Conservation (phyloP, 257 asterid species). For the Ilex asprella region DNA sequence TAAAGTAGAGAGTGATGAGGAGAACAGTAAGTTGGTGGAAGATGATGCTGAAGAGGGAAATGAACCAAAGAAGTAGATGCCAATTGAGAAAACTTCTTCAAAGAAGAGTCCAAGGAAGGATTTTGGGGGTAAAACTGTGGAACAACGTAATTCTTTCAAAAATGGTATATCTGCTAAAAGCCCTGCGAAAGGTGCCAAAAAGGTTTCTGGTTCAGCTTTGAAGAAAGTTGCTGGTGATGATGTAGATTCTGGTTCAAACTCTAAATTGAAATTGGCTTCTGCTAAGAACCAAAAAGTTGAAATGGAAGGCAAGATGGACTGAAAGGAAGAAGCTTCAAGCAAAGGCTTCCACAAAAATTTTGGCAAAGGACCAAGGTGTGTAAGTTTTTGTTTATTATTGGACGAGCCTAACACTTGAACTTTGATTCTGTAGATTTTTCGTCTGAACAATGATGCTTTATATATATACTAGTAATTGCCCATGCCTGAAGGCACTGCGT, state of each 20-base stretch:
- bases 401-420: background rate
- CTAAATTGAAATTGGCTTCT: slow-evolving; percentile 19
- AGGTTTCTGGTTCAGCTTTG: slow-evolving; percentile 28
- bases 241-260: slow-evolving; percentile 20
- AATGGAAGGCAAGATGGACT: slow-evolving; percentile 30
- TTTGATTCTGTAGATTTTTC: background rate
- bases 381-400: background rate
- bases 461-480: too few relatives aligned
- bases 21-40: slow-evolving; percentile 32
- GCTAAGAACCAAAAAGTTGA: slow-evolving; percentile 45
- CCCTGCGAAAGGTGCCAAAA: slow-evolving; percentile 35
- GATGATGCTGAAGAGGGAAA: slow-evolving; percentile 28
- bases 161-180: slow-evolving; percentile 39
- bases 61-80: slow-evolving; percentile 31
- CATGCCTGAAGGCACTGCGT: too few relatives aligned
- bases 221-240: slow-evolving; percentile 43
- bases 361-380: slow-evolving; percentile 33
- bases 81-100: slow-evolving; percentile 32
- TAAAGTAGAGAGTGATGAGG: slow-evolving; percentile 46
- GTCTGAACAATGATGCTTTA: too few relatives aligned
- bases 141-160: slow-evolving; percentile 35
- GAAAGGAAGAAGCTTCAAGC: slow-evolving; percentile 39
- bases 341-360: slow-evolving; percentile 40
- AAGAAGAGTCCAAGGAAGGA: slow-evolving; percentile 43
- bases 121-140: slow-evolving; percentile 21